These are phyloP conservation scores for Oryza officinalis DNA, from an alignment of 176 grass and related monocot species.

Conservation along the genomic window DNA sequence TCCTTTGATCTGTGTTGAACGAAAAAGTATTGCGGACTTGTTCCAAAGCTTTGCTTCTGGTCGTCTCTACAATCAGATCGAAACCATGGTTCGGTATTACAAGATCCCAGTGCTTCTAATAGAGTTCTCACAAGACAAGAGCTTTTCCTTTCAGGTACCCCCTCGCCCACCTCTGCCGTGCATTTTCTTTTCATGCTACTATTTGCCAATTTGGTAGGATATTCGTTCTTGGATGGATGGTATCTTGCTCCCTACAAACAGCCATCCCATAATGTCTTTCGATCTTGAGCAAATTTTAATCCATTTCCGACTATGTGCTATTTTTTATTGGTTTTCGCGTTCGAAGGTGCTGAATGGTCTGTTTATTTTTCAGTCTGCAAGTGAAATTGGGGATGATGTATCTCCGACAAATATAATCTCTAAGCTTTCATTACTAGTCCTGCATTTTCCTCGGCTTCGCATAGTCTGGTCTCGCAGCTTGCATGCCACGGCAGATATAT, in stretches of 20 bases:
- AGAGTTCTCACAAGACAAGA: slow-evolving; percentile 95
- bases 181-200: background rate
- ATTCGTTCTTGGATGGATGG: background rate
- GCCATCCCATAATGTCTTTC: background rate
- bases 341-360: slow-evolving; percentile 26
- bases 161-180: background rate
- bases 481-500: slow-evolving; percentile 88
- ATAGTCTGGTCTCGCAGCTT: slow-evolving; percentile 94
- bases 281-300: background rate
- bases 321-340: background rate
- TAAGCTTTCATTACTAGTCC: slow-evolving; percentile 75
- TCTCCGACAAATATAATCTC: slow-evolving; percentile 86
- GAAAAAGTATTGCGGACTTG: slow-evolving; percentile 91
- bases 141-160: slow-evolving; percentile 96
- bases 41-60: slow-evolving; percentile 98
- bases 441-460: slow-evolving; percentile 92
- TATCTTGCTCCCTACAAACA: background rate
- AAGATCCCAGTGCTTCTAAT: slow-evolving; percentile 95
- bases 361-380: slow-evolving; percentile 66
- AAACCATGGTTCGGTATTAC: slow-evolving; percentile 93
- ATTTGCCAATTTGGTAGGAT: background rate
- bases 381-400: slow-evolving; percentile 90
- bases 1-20: slow-evolving; percentile 90
- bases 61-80: slow-evolving; percentile 86
- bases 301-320: background rate